These are phyloP conservation scores for Cutaneotrichosporon dermatis DNA, from an alignment of 1,284 basidiomycete genomes.

Conservation along the genomic window DNA sequence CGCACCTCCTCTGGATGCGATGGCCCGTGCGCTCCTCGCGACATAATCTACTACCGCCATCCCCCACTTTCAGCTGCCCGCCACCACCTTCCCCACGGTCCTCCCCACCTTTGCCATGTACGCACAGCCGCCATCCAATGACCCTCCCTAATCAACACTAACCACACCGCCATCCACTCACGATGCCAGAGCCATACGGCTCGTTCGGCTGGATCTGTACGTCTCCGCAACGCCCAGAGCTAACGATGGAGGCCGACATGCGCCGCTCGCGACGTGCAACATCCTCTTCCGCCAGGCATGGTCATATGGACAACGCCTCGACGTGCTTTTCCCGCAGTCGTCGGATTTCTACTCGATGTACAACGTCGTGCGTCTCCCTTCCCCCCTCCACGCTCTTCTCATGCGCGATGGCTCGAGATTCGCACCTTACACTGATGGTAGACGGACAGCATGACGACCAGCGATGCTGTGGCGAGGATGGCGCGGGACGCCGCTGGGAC, in stretches of 20 bases:
- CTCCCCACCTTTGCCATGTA: too few relatives aligned
- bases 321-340: slow-evolving; percentile 33
- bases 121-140: too few relatives aligned
- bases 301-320: slow-evolving; percentile 21
- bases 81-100: too few relatives aligned
- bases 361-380: slow-evolving; percentile 31
- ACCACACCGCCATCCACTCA: too few relatives aligned
- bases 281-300: slow-evolving; percentile 49
- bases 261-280: slow-evolving; percentile 50
- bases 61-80: too few relatives aligned
- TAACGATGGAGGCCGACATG: slow-evolving; percentile 33
- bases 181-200: slow-evolving; percentile 42
- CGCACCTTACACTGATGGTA: too few relatives aligned
- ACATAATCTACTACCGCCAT: too few relatives aligned
- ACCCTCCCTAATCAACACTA: too few relatives aligned
- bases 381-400: too few relatives aligned
- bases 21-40: too few relatives aligned
- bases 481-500: slow-evolving; percentile 32
- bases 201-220: slow-evolving; percentile 45
- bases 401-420: too few relatives aligned
- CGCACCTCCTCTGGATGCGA: too few relatives aligned
- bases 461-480: slow-evolving; percentile 30
- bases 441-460: slow-evolving; percentile 3
- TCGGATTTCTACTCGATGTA: slow-evolving; percentile 31
- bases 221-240: slow-evolving; percentile 6